phyloP scores from a whole-genome alignment of 306 rosid species.

The Inga laurina region DNA sequence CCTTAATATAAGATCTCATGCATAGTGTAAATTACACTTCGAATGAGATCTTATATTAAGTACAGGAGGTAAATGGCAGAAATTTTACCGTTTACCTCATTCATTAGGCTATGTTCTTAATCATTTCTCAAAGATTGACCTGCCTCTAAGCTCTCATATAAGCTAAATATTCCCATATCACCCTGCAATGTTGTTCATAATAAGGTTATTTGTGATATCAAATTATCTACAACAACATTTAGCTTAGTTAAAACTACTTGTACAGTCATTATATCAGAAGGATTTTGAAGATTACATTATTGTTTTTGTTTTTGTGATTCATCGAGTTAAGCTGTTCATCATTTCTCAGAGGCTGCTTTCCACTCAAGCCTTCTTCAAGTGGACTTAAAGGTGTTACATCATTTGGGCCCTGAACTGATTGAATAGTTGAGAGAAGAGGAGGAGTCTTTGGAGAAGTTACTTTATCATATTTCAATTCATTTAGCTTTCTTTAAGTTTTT shows the following conservation, averaged over 20 bases:
- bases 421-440: constrained; percentile 35
- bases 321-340: constrained; percentile 26
- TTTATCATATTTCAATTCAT: constrained; percentile 27
- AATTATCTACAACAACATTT: neutral
- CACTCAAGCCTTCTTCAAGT: constrained; percentile 17
- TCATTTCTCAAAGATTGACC: constrained; percentile 20
- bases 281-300: neutral
- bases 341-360: constrained; percentile 12
- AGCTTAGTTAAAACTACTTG: neutral
- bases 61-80: neutral
- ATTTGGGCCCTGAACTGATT: constrained; percentile 39
- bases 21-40: too few relatives aligned
- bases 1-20: too few relatives aligned
- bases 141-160: constrained; percentile 20
- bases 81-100: constrained; percentile 35
- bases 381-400: constrained; percentile 26
- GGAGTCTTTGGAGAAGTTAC: constrained; percentile 64
- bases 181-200: neutral
- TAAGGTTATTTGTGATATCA: neutral
- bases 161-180: neutral
- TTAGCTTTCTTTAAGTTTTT: constrained; percentile 20
- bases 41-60: too few relatives aligned
- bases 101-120: constrained; percentile 16
- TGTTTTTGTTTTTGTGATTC: neutral
- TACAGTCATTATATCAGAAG: neutral